Percentiles rank a stretch among this genome's conserved stretches.
These are phyloP conservation scores for Platanus orientalis DNA, from an alignment of 164 flowering plant genomes.

Conservation along the genomic window DNA sequence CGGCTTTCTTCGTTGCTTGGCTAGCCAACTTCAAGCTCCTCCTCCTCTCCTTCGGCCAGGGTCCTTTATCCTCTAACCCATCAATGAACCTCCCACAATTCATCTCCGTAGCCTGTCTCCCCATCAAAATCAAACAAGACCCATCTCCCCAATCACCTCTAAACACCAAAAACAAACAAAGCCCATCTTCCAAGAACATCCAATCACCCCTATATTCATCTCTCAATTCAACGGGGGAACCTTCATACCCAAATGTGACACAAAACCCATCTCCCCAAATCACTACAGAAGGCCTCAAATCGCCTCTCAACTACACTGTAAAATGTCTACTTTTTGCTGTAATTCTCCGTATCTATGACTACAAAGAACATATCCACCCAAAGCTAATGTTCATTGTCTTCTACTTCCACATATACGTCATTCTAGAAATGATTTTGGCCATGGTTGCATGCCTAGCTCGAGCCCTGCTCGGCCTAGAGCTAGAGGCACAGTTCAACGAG, in stretches of 20 bases:
- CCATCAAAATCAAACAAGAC: conserved; percentile 19
- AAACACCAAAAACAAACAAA: not conserved
- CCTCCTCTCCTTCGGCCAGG: conserved; percentile 28
- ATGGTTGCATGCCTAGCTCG: conserved; percentile 1
- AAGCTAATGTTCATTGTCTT: conserved; percentile 22
- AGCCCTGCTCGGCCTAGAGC: not conserved
- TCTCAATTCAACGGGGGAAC: too few species aligned
- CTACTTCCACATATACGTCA: conserved; percentile 26
- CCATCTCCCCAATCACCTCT: not conserved
- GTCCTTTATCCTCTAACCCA: not conserved
- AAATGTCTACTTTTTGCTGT: conserved; percentile 8
- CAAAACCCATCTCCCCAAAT: not conserved
- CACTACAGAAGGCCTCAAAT: not conserved
- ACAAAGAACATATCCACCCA: conserved; percentile 17
- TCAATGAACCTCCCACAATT: conserved; percentile 4
- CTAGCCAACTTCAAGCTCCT: conserved; percentile 40
- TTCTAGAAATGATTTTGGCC: conserved; percentile 23
- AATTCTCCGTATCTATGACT: conserved; percentile 11
- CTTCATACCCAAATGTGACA: too few species aligned
- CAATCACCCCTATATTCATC: too few species aligned
- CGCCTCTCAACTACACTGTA: not conserved
- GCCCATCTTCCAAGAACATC: too few species aligned
- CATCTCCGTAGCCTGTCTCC: conserved; percentile 14
- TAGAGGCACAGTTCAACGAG: conserved; percentile 18
- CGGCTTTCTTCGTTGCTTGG: conserved; percentile 33